Conservation (phyloP, 305 asterid genomes). For the Plantago coronopus region DNA sequence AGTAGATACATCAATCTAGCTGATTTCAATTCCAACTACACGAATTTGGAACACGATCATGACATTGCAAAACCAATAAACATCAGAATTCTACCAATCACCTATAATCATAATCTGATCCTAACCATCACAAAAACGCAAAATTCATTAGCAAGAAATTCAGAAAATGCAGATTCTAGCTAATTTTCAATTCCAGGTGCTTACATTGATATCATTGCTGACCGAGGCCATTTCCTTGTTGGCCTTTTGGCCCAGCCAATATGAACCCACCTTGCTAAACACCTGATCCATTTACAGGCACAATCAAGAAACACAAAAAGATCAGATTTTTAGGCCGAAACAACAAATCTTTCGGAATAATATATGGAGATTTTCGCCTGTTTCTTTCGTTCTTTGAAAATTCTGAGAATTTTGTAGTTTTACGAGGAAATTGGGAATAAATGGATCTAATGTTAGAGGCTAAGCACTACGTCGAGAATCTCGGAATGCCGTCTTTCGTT, state of each 20-base stretch:
- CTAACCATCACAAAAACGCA: not conserved
- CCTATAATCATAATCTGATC: too few relatives aligned
- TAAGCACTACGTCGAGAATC: not conserved
- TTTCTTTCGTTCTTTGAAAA: not conserved
- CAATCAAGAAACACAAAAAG: not conserved
- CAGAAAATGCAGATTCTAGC: too few relatives aligned
- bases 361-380: not conserved
- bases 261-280: conserved; percentile 41
- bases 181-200: too few relatives aligned
- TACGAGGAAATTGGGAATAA: not conserved
- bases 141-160: not conserved
- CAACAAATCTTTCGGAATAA: not conserved
- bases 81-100: too few relatives aligned
- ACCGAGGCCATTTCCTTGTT: conserved; percentile 31
- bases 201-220: conserved; percentile 44
- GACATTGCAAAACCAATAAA: too few relatives aligned
- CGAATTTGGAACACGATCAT: too few relatives aligned
- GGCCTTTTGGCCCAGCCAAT: conserved; percentile 44
- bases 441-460: not conserved
- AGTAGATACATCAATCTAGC: not conserved
- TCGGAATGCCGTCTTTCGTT: not conserved
- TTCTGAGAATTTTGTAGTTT: not conserved
- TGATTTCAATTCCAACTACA: too few relatives aligned
- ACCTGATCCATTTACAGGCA: conserved; percentile 35
- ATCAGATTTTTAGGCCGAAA: not conserved